These are phyloP conservation scores for Colletotrichum agaves DNA, from an alignment of 2,329 filamentous ascomycete genomes.

Conservation along the genomic window DNA sequence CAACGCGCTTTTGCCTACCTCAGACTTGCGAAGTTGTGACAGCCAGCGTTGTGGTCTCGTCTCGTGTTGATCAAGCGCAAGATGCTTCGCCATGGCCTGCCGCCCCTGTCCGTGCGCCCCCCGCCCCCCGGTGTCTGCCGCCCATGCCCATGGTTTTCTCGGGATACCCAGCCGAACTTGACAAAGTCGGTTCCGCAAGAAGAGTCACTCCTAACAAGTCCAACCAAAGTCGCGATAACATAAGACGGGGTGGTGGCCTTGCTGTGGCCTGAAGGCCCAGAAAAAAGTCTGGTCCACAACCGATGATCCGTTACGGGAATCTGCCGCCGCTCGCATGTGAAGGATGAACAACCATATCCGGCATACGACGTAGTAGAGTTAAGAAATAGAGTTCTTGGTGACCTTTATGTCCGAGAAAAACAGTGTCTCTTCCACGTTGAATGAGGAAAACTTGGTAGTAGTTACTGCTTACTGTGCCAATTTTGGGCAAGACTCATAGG, in stretches of 20 bases:
- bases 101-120: slow-evolving; percentile 10
- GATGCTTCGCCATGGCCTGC: slow-evolving; percentile 2
- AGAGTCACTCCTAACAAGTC: no score
- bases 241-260: no score
- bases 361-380: slow-evolving; percentile 13
- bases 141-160: slow-evolving; percentile 8
- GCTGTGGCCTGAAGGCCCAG: background rate
- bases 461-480: no score
- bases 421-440: no score
- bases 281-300: background rate
- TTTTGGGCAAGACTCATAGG: no score
- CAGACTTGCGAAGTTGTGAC: background rate
- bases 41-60: slow-evolving; percentile 14
- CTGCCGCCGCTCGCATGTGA: slow-evolving; percentile 7
- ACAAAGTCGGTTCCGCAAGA: slow-evolving; percentile 4
- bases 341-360: slow-evolving; percentile 24
- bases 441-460: no score
- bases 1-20: background rate
- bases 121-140: no score
- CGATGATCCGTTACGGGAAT: background rate
- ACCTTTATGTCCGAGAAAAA: no score
- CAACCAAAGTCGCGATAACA: no score
- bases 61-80: slow-evolving; percentile 15
- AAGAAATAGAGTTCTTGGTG: slow-evolving; percentile 14
- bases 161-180: slow-evolving; percentile 18